Conservation (phyloP, 352 stramenopile species). For the Phytophthora rubi region DNA sequence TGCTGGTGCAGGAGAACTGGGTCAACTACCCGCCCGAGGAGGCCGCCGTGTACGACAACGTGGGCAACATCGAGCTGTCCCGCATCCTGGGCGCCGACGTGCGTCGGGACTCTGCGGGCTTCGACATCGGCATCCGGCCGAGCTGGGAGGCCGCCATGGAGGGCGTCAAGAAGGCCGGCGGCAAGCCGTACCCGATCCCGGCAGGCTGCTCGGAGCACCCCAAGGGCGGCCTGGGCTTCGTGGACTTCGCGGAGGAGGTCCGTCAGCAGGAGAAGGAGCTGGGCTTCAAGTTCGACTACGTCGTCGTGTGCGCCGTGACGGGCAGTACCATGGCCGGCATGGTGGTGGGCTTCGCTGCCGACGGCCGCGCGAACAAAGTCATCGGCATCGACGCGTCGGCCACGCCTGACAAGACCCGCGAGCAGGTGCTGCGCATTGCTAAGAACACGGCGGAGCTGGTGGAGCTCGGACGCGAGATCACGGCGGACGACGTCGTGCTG, state of each 20-base stretch:
- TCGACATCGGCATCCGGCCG: constrained; percentile 46
- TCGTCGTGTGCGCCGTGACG: constrained; percentile 46
- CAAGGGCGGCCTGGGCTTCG: constrained; percentile 41
- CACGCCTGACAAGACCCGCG: constrained; percentile 42
- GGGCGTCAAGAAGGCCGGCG: constrained; percentile 41
- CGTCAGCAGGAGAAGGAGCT: constrained; percentile 43
- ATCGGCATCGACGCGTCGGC: constrained; percentile 46
- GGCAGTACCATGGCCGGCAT: constrained; percentile 48
- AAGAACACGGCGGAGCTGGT: constrained; percentile 43
- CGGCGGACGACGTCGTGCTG: constrained; percentile 37
- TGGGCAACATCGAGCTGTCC: constrained; percentile 45
- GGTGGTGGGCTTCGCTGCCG: constrained; percentile 42
- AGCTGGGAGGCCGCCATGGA: constrained; percentile 45
- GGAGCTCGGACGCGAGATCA: constrained; percentile 40
- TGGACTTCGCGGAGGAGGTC: constrained; percentile 45
- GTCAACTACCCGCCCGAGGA: constrained; percentile 43
- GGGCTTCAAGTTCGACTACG: constrained; percentile 46
- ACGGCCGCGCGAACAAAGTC: constrained; percentile 45
- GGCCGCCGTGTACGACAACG: constrained; percentile 37
- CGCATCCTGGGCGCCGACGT: constrained; percentile 45
- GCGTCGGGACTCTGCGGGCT: constrained; percentile 31
- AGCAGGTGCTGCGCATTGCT: constrained; percentile 42
- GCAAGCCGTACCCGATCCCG: constrained; percentile 45
- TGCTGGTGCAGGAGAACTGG: constrained; percentile 47
- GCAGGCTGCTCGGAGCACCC: constrained; percentile 45